phyloP scores from a whole-genome alignment of 2,329 filamentous ascomycete species.

The Dendryphion nanum region DNA sequence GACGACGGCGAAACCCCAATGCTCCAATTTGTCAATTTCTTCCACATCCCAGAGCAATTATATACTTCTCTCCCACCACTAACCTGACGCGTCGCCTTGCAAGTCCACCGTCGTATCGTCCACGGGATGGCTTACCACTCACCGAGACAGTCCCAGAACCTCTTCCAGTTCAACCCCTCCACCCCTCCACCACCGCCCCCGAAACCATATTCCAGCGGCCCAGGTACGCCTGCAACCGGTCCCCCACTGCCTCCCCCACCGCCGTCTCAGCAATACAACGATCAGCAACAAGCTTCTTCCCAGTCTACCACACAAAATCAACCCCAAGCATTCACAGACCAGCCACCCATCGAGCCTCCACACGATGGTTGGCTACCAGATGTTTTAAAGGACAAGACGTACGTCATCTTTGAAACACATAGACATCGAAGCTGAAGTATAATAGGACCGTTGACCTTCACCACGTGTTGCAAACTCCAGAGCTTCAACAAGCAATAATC shows the following conservation, averaged over 20 bases:
- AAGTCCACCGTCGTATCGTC: too few relatives aligned
- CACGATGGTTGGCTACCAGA: conserved; percentile 75
- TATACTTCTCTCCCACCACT: neutral
- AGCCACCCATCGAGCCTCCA: conserved; percentile 27
- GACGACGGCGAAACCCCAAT: conserved; percentile 1
- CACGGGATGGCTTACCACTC: conserved; percentile 40
- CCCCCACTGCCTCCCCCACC: conserved; percentile 48
- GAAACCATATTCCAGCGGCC: conserved; percentile 43
- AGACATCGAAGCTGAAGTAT: conserved; percentile 14
- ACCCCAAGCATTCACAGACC: conserved; percentile 16
- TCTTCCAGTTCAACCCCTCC: conserved; percentile 43
- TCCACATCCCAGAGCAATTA: conserved; percentile 1
- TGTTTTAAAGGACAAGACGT: conserved; percentile 79
- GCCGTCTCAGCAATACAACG: conserved; percentile 22
- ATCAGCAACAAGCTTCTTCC: conserved; percentile 15
- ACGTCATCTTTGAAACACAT: conserved; percentile 35
- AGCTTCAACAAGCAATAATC: conserved; percentile 72
- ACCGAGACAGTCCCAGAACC: conserved; percentile 37
- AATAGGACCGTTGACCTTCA: conserved; percentile 75
- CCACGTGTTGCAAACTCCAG: conserved; percentile 62
- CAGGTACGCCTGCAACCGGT: conserved; percentile 42
- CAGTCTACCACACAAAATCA: conserved; percentile 17
- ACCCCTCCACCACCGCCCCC: conserved; percentile 50
- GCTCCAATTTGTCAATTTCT: conserved; percentile 1
- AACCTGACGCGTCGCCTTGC: neutral